A percentile compares a stretch with the other conserved stretches of the same genome.
phyloP scores from a whole-genome alignment of 2,329 filamentous ascomycete genomes.

The Escovopsis sp. region DNA sequence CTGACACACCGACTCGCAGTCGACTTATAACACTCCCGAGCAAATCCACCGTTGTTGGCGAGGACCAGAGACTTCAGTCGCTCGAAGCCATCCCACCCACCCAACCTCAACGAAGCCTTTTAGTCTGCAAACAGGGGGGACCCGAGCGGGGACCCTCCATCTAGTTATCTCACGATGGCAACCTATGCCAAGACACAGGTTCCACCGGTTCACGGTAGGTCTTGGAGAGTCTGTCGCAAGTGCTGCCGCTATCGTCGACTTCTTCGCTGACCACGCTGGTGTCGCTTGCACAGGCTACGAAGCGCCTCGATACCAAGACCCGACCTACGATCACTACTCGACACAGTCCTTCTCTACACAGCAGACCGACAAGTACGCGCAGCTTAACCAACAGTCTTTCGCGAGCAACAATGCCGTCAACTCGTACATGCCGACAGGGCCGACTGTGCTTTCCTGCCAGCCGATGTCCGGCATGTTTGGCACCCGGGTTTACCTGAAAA shows the following conservation, averaged over 20 bases:
- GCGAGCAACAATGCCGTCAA: slow-evolving; percentile 48
- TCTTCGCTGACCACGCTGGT: background rate
- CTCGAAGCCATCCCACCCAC: slow-evolving; percentile 40
- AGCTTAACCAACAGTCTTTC: slow-evolving; percentile 42
- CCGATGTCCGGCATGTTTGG: slow-evolving; percentile 55
- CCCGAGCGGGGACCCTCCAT: slow-evolving; percentile 42
- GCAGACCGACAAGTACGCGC: slow-evolving; percentile 34
- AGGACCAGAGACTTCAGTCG: slow-evolving; percentile 41
- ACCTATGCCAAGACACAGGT: slow-evolving; percentile 63
- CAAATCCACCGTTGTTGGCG: slow-evolving; percentile 39
- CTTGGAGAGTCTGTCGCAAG: background rate
- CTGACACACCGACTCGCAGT: slow-evolving; percentile 23
- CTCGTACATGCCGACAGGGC: slow-evolving; percentile 47
- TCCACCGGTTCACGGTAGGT: slow-evolving; percentile 71
- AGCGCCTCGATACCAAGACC: slow-evolving; percentile 44
- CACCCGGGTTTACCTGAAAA: slow-evolving; percentile 57
- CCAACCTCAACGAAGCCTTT: slow-evolving; percentile 42
- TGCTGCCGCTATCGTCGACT: no score
- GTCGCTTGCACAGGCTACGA: slow-evolving; percentile 34
- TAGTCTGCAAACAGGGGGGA: slow-evolving; percentile 37
- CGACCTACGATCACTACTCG: slow-evolving; percentile 38
- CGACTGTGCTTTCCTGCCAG: slow-evolving; percentile 53
- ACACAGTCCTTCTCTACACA: slow-evolving; percentile 31
- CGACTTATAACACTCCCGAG: slow-evolving; percentile 33
- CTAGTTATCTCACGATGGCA: slow-evolving; percentile 24